phyloP scores from a whole-genome alignment of 352 stramenopile genomes.

The Globisporangium irregulare region DNA sequence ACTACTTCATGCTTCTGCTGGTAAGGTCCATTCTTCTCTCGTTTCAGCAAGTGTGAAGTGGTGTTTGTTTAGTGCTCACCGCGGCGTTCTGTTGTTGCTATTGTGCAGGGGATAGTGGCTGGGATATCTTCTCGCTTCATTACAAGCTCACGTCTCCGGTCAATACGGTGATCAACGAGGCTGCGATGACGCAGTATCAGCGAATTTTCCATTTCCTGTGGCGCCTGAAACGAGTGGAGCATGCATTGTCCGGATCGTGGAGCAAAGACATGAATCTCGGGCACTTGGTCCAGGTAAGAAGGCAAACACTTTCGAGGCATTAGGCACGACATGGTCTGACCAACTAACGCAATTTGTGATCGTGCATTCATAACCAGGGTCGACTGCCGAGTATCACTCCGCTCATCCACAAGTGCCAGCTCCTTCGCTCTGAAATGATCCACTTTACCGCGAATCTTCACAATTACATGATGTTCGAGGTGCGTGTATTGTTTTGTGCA shows the following conservation, averaged over 20 bases:
- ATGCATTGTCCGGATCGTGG: constrained; percentile 96
- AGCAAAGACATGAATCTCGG: constrained; percentile 95
- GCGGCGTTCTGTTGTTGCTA: not conserved
- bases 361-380: constrained; percentile 32
- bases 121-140: constrained; percentile 93
- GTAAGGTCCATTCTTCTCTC: constrained; percentile 16
- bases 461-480: constrained; percentile 99
- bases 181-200: constrained; percentile 84
- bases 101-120: constrained; percentile 80
- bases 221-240: constrained; percentile 88
- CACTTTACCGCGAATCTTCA: constrained; percentile 97
- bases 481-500: constrained; percentile 12
- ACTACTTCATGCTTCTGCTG: constrained; percentile 78
- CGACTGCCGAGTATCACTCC: constrained; percentile 49
- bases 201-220: constrained; percentile 91
- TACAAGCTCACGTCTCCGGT: constrained; percentile 87
- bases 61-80: not conserved
- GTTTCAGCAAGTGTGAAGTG: not conserved
- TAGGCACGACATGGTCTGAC: not conserved
- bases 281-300: constrained; percentile 86
- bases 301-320: not conserved
- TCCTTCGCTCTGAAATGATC: constrained; percentile 97
- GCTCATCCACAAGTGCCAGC: constrained; percentile 92
- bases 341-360: constrained; percentile 14
- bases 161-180: constrained; percentile 88